Evolutionary conservation across 257 asterid species (phyloP), one percentile per base, ranked within the genome.

Genomic region (Pogostemon cablin): DNA sequence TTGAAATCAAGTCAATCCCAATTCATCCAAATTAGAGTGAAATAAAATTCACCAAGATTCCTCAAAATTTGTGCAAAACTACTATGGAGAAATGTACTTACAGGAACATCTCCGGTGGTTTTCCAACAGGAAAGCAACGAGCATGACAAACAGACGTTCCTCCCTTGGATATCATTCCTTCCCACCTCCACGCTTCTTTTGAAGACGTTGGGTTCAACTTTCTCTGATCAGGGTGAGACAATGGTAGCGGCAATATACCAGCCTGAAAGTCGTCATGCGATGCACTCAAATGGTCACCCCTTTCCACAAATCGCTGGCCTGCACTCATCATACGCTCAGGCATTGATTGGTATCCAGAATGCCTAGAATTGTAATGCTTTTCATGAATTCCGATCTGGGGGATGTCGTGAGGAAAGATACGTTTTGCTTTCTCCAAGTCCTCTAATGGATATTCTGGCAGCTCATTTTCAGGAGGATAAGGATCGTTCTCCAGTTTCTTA

Each of bases 71-170:
- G 58, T 53, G 15, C 37, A 53, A 53, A 53, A 53, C 11, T 15
- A 76, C 53, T 48, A 68, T 38, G 63, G 76, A 8, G 38, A 67
- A 49, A 17, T 41, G 63, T 61, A 87, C 98, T 88, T 90, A 93
- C 98, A 93, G 78, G 71, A 69, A 68, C 84, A 90, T 80, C 57
- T 88, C 98, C 50, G 92, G 83, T 63, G 85, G 84, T 85, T 87
- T 88, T 69, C 97, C 98, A 79, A 93, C 98, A 39, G 96, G 98
- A 75, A 93, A 93, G 86, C 98, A 90, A 67, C 98, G 96, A 75
- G 95, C 97, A 73, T 86, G 89, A 74, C 98, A 93, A 61, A 93
- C 86, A 34, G 90, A 71, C 67, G 85, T 87, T 67, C 97, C 97
- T 65, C 96, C 97, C 84, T 93, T 93, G 56, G 90, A 91, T 72